Conservation (phyloP, 768 basidiomycete genomes). For the Boletus vermiculosoides region DNA sequence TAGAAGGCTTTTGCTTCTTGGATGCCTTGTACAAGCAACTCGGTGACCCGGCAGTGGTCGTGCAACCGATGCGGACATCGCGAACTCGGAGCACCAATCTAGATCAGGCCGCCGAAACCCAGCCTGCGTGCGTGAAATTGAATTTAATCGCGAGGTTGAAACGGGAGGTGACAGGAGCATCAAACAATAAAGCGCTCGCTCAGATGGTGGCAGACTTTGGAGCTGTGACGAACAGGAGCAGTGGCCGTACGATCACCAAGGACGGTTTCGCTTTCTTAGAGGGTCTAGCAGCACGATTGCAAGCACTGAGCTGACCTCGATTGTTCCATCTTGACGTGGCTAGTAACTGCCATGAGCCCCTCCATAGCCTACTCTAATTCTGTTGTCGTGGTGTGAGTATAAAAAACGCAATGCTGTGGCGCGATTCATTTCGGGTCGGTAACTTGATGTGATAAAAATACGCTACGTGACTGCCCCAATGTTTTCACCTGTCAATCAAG, state of each 20-base stretch:
- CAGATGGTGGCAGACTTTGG: conserved; percentile 70
- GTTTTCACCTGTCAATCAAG: background rate
- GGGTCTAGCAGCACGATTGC: conserved; percentile 54
- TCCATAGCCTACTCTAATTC: background rate
- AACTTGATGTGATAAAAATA: background rate
- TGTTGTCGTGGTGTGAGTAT: conserved; percentile 1
- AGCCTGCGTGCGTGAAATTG: conserved; percentile 54
- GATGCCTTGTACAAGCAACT: conserved; percentile 71
- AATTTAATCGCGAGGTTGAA: conserved; percentile 58
- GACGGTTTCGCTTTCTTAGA: conserved; percentile 71
- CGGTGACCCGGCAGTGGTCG: conserved; percentile 61
- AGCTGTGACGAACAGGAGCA: conserved; percentile 63
- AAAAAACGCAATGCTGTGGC: background rate
- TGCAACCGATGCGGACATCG: conserved; percentile 50
- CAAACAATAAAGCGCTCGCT: conserved; percentile 57
- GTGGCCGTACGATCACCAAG: conserved; percentile 72
- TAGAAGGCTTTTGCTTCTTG: conserved; percentile 68
- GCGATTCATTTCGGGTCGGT: background rate
- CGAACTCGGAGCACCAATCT: conserved; percentile 41
- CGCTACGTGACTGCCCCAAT: background rate
- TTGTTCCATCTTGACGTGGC: background rate
- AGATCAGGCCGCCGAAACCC: conserved; percentile 39
- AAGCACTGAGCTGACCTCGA: conserved; percentile 25
- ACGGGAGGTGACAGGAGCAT: conserved; percentile 50
- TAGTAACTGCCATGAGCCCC: background rate